Evolutionary conservation across 768 basidiomycete genomes (phyloP), one percentile per base, ranked within the genome.

Genomic region (Amanita jacksonii): DNA sequence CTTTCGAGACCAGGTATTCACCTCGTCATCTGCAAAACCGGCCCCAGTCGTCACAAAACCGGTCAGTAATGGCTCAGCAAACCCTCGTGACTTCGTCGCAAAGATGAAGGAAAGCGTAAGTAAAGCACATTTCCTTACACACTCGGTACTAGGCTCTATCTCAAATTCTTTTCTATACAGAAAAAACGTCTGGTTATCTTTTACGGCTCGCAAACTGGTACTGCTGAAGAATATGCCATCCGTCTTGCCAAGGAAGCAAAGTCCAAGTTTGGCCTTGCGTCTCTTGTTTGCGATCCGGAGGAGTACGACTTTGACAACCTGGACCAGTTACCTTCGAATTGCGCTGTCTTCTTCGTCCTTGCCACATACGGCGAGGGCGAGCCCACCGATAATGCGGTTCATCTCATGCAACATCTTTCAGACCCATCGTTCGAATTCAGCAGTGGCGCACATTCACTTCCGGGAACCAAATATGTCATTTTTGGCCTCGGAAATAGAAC

Each of bases 281-380:
- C 92, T 5, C 81, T 98, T 43, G 94, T 99, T 12, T 96, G 92
- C 57, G 94, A 99, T 58, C 92, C 93, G 3, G 96, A 99, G 62
- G 94, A 99, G 63, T 97, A 97, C 61, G 96, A 98, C 59, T 97
- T 98, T 58, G 90, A 93, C 60, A 92, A 86, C 62, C 79, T 98
- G 50, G 94, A 98, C 64, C 72, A 82, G 58, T 62, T 97, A 22
- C 88, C 96, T 0, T 84, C 85, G 52, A 84, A 92, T 61, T 81
- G 74, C 51, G 85, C 82, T 15, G 89, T 81, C 45, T 80, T 99
- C 63, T 98, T 99, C 59, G 90, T 93, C 55, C 76, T 98, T 79
- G 94, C 94, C 8, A 98, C 94, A 9, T 99, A 99, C 55, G 94
- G 94, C 51, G 94, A 99, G 68, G 94, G 94, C 46, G 94, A 99